Base-by-base conservation (phyloP, 2,329 filamentous ascomycete species). In the Aspergillus intermedius region DNA sequence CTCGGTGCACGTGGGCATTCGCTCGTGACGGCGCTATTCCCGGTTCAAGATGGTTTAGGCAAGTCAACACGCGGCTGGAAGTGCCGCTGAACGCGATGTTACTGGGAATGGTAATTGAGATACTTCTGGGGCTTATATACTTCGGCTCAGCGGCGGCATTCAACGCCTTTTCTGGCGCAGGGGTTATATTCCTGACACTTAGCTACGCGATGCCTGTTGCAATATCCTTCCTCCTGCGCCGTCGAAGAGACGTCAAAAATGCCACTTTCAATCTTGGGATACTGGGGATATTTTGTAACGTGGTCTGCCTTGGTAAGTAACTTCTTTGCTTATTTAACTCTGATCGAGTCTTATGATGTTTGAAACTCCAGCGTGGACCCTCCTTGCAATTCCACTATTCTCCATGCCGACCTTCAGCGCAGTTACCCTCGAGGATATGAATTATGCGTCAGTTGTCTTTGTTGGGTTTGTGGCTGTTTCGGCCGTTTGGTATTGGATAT, bases 81-180 rank as follows among this genome's bases (percentile, higher is more conserved):
- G 80, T 89, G 47, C 86, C 86, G 0, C 68, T 90, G 3, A 80
- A 75, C 72, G 84, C 81, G 0, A 74, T 89, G 4, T 70, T 80
- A 4, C 73, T 89, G 2, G 86, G 83, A 0, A 83, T 83, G 0
- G 62, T 75, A 0, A 78, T 89, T 44, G 82, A 86, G 63, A 84
- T 81, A 56, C 68, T 88, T 15, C 76, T 89, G 0, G 85, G 85
- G 0, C 76, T 85, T 51, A 88, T 89, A 64, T 88, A 87, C 70
- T 87, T 89, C 54, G 86, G 86, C 19, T 85, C 81, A 2, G 77
- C 79, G 0, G 82, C 83, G 0, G 86, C 86, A 0, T 89, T 88
- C 72, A 84, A 83, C 70, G 82, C 80, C n/a, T 88, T 88, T 65
- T 88, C 85, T 0, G 84, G 84, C 37, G 84, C 87, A 0, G 86